Evolutionary conservation across 2,329 filamentous ascomycete species (phyloP), one percentile per base, ranked within the genome.

Genomic region (Zymoseptoria tritici): DNA sequence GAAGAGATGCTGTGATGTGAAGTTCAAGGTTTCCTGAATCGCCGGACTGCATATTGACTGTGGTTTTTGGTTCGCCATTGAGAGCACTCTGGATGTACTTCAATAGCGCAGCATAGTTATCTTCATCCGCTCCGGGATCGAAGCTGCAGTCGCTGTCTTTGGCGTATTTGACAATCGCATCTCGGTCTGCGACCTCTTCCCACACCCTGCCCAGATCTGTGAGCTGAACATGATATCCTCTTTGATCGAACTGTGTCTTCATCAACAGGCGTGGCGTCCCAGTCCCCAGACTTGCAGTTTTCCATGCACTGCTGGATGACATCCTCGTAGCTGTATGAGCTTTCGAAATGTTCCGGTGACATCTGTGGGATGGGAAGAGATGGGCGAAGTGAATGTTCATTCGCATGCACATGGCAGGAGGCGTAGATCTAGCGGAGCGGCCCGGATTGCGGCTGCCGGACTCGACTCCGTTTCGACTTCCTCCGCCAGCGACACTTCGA

Each of bases 121-220:
- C 82, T 0, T 79, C 77, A 61, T 87, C 86, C 64, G 88, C 85
- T 69, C 82, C 85, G 1, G 89, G 85, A 70, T 93, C 88, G 62
- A 93, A 91, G 62, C 83, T 85, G 16, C 86, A 89, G 66, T 85
- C 81, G 65, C 86, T 80, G 22, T 81, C 75, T 58, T 83, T 78
- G 29, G 84, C 87, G 60, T 87, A 83, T 60, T 79, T 76, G 58
- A 85, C 80, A 59, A 93, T 87, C 9, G 77, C 79, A n/a, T 77
- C 78, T 21, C 83, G 78, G 58, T 85, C 81, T 21, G 91, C 75
- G 8, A 73, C 78, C 73, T 92, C 89, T 24, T 77, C 75, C 89
- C 89, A 94, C n/a, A 91, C 77, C 64, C 85, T 82, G 69, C 82
- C 85, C 60, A 91, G 79, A 70, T 93, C 89, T 2, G 88, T 90